Conservation (phyloP, 1,284 basidiomycete species). For the Ganoderma multipileum region DNA sequence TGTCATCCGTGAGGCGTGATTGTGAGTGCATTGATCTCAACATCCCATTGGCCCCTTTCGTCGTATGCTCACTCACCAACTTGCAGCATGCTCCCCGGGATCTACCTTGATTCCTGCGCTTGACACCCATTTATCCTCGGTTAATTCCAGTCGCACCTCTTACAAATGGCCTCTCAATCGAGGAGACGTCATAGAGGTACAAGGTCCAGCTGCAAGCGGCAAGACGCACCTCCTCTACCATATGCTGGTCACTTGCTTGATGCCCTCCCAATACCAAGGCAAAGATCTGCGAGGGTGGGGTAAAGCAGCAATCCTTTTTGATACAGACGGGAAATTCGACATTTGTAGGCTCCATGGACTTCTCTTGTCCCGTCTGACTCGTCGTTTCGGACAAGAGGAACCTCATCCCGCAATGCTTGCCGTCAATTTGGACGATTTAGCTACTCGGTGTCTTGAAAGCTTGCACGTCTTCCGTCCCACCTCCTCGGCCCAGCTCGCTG, state of each 20-base stretch:
- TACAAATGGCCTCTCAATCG: slow-evolving; percentile 44
- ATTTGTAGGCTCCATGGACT: slow-evolving; percentile 59
- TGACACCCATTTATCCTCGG: slow-evolving; percentile 40
- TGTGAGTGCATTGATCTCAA: slow-evolving; percentile 32
- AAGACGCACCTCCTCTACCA: slow-evolving; percentile 79
- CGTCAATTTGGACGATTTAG: slow-evolving; percentile 34
- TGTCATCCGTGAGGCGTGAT: slow-evolving; percentile 42
- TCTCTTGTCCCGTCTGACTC: slow-evolving; percentile 49
- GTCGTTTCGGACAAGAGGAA: slow-evolving; percentile 13
- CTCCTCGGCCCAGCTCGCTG: slow-evolving; percentile 71
- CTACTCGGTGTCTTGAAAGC: slow-evolving; percentile 53
- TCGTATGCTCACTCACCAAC: slow-evolving; percentile 5
- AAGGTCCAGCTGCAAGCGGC: slow-evolving; percentile 74
- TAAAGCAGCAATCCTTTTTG: slow-evolving; percentile 69
- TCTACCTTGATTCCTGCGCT: slow-evolving; percentile 41
- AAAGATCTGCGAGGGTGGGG: slow-evolving; percentile 59
- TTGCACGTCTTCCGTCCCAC: slow-evolving; percentile 73
- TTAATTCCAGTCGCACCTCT: slow-evolving; percentile 22
- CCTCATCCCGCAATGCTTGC: slow-evolving; percentile 1
- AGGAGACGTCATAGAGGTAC: slow-evolving; percentile 76
- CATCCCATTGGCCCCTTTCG: background rate
- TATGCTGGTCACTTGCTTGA: slow-evolving; percentile 65
- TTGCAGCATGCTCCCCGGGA: slow-evolving; percentile 35
- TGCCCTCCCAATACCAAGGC: slow-evolving; percentile 48
- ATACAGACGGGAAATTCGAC: slow-evolving; percentile 71